Conservation (phyloP, 2,329 filamentous ascomycete species). For the Thielaviopsis ethacetica region DNA sequence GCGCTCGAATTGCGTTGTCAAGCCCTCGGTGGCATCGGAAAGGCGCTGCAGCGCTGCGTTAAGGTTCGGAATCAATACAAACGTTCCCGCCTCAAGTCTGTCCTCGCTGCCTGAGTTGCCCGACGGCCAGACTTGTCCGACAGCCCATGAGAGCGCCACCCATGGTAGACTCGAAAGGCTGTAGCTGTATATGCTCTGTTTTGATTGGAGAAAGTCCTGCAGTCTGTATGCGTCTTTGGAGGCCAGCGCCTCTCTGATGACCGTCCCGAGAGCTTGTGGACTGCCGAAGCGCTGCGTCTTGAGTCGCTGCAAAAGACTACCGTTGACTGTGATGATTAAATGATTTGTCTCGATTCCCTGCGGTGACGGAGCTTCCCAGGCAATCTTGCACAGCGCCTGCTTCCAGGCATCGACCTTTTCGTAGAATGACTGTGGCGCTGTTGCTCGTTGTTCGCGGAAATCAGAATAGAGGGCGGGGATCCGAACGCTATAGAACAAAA, state of each 20-base stretch:
- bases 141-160: slow-evolving; percentile 58
- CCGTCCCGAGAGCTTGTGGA: slow-evolving; percentile 64
- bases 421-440: slow-evolving; percentile 71
- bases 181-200: slow-evolving; percentile 55
- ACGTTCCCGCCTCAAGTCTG: slow-evolving; percentile 41
- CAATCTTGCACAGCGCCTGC: slow-evolving; percentile 52
- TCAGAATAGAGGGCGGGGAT: slow-evolving; percentile 80
- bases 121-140: slow-evolving; percentile 50
- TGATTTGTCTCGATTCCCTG: slow-evolving; percentile 27
- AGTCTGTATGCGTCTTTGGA: slow-evolving; percentile 55
- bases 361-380: slow-evolving; percentile 40
- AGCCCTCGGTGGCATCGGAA: slow-evolving; percentile 25
- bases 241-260: slow-evolving; percentile 57
- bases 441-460: slow-evolving; percentile 54
- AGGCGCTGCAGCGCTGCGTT: slow-evolving; percentile 42
- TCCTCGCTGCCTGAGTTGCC: slow-evolving; percentile 32
- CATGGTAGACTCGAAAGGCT: slow-evolving; percentile 53
- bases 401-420: slow-evolving; percentile 73
- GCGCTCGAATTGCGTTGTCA: slow-evolving; percentile 41
- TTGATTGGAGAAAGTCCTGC: slow-evolving; percentile 46
- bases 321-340: slow-evolving; percentile 37
- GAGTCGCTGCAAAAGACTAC: slow-evolving; percentile 52
- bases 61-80: slow-evolving; percentile 48
- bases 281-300: slow-evolving; percentile 64
- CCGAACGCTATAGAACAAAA: slow-evolving; percentile 39